Conservation (phyloP, 257 asterid genomes). For the Solanum chaucha region DNA sequence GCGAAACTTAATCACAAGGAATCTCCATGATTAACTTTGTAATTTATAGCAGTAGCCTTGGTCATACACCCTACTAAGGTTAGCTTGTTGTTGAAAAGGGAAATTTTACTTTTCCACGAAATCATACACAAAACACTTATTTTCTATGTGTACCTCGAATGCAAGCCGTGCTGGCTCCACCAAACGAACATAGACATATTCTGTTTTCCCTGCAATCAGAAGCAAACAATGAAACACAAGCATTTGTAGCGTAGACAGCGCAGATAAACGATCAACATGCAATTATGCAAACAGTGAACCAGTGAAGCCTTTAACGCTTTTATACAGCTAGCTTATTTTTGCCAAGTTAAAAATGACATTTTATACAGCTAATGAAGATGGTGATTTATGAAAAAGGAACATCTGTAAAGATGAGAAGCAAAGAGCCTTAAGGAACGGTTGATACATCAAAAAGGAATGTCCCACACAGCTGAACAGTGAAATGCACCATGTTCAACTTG, state of each 20-base stretch:
- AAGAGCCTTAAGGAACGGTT: background rate
- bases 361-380: background rate
- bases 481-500: background rate
- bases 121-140: background rate
- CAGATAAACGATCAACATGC: background rate
- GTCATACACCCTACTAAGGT: background rate
- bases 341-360: background rate
- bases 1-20: background rate
- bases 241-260: background rate
- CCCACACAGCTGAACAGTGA: background rate
- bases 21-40: background rate
- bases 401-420: background rate
- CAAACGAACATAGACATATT: constrained; percentile 55
- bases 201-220: constrained; percentile 68
- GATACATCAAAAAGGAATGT: background rate
- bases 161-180: constrained; percentile 70
- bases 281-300: background rate
- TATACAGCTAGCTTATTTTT: background rate
- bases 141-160: constrained; percentile 47
- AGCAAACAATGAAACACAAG: background rate
- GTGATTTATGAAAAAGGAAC: background rate
- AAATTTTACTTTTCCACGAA: background rate
- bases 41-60: background rate
- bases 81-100: background rate
- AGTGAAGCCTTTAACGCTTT: background rate